Evolutionary conservation across 139 green algal species (phyloP).

Genomic region (Picochlorum sp.): DNA sequence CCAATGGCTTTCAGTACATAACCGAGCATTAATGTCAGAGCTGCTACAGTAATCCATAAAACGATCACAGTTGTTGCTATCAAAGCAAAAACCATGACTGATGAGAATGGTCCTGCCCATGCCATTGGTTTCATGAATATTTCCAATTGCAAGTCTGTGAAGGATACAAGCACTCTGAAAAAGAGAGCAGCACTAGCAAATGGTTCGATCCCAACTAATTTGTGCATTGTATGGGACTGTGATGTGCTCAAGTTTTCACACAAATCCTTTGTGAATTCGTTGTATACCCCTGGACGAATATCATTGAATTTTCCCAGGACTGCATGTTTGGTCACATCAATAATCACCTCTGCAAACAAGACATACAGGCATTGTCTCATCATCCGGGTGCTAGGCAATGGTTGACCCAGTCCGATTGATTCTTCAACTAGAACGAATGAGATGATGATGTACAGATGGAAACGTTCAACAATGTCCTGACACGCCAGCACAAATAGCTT

Average conservation of each 20-base stretch:
- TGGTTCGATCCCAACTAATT: conserved; percentile 56
- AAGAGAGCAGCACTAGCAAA: conserved; percentile 56
- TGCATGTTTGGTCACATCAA: conserved; percentile 84
- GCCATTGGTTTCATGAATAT: not conserved
- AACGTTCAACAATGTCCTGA: conserved; percentile 81
- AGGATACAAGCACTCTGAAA: conserved; percentile 39
- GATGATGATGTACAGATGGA: conserved; percentile 70
- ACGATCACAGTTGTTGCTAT: too few relatives aligned
- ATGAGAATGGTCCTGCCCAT: not conserved
- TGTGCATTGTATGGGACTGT: conserved; percentile 55
- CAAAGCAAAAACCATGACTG: not conserved
- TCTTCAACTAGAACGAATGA: conserved; percentile 78
- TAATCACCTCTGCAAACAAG: conserved; percentile 46
- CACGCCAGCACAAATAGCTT: conserved; percentile 54
- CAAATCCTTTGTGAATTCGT: conserved; percentile 69
- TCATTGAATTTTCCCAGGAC: conserved; percentile 87
- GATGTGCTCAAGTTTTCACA: conserved; percentile 41
- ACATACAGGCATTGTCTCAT: conserved; percentile 35
- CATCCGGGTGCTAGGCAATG: conserved; percentile 25
- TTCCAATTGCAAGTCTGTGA: not conserved
- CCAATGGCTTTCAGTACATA: too few relatives aligned
- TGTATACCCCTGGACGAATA: conserved; percentile 72
- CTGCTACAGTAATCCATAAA: too few relatives aligned
- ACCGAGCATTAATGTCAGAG: too few relatives aligned
- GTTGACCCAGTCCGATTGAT: conserved; percentile 37